A percentile compares a stretch with the other conserved stretches of the same genome.
phyloP scores from a whole-genome alignment of 1,139 yeast genomes.

The Geotrichum macrosporum region DNA sequence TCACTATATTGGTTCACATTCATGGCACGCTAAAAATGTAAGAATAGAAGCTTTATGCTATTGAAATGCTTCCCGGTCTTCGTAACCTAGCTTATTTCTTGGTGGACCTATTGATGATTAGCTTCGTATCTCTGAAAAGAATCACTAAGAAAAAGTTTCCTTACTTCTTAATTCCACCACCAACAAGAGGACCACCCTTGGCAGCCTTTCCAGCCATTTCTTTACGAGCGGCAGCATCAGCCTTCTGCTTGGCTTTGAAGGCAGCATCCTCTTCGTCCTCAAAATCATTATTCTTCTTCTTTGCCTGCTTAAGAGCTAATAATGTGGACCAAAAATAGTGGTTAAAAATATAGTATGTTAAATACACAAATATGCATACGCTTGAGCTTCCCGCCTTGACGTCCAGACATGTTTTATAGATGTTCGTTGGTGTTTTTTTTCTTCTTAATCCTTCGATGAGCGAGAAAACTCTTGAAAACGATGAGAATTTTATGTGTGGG shows the following conservation, averaged over 20 bases:
- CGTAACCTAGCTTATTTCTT: slow-evolving; percentile 28
- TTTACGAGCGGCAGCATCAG: slow-evolving; percentile 89
- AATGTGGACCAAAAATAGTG: too few relatives aligned
- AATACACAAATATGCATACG: slow-evolving; percentile 35
- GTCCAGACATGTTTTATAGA: slow-evolving; percentile 44
- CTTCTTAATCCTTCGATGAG: neutral
- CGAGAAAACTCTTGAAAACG: neutral
- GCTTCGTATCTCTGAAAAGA: neutral
- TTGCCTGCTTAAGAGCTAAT: slow-evolving; percentile 41
- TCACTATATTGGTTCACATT: too few relatives aligned
- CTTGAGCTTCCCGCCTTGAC: slow-evolving; percentile 45
- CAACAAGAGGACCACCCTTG: slow-evolving; percentile 84
- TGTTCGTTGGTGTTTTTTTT: neutral
- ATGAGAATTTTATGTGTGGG: slow-evolving; percentile 6
- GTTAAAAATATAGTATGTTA: too few relatives aligned
- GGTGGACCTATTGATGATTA: slow-evolving; percentile 26
- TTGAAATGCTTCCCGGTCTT: too few relatives aligned
- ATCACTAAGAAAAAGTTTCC: slow-evolving; percentile 18
- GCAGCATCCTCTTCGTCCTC: slow-evolving; percentile 84
- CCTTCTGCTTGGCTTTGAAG: slow-evolving; percentile 89
- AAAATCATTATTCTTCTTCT: slow-evolving; percentile 65
- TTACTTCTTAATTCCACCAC: slow-evolving; percentile 92
- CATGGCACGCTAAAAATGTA: too few relatives aligned
- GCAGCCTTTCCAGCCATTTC: slow-evolving; percentile 84
- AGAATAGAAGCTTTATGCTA: too few relatives aligned